Base-by-base conservation (phyloP, 169 alveolate genomes). In the Plasmodium adleri region DNA sequence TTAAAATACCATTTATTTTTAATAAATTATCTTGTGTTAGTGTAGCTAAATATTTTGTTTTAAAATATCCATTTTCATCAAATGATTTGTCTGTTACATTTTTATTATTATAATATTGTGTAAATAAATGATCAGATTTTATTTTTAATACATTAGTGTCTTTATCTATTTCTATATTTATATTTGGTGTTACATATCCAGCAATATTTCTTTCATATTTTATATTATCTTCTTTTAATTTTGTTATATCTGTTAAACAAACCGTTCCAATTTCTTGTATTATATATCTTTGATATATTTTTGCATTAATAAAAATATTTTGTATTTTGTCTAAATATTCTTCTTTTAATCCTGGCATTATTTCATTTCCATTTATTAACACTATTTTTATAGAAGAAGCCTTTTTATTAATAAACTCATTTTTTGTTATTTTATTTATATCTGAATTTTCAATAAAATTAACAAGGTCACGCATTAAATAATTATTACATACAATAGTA, bases 181-280 rank as follows among this genome's bases (percentile, higher is more conserved):
- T 52, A 68, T 62, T 70, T 83, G 91, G 91, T 47, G 71, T 32
- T 56, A 83, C 26, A 70, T 83, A 83, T 22, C 91, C 91, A 32
- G 91, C 91, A 6, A 83, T 32, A 15, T 83, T 83, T 58, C 91
- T 83, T 68, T 83, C 86, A 70, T 83, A 71, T 39, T 45, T 15
- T 63, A 83, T 70, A 50, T 58, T 68, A 5, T 83, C 91, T 3
- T 83, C 74, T 26, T 68, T 73, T 72, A 83, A 20, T 24, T 83
- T 24, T 0, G 67, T 64, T 50, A 68, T 20, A 47, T 67, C 74
- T 60, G 60, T 56, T 58, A 83, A 26, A 24, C 86, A 68, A 9
- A 83, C 45, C 1, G 91, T 83, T 1, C 91, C 91, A 45, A 83
- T 73, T 70, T 83, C 91, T 59, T 83, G 91, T 73, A 83, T 52